phyloP scores from a whole-genome alignment of 2,329 filamentous ascomycete species.

The Xenoacremonium recifei region DNA sequence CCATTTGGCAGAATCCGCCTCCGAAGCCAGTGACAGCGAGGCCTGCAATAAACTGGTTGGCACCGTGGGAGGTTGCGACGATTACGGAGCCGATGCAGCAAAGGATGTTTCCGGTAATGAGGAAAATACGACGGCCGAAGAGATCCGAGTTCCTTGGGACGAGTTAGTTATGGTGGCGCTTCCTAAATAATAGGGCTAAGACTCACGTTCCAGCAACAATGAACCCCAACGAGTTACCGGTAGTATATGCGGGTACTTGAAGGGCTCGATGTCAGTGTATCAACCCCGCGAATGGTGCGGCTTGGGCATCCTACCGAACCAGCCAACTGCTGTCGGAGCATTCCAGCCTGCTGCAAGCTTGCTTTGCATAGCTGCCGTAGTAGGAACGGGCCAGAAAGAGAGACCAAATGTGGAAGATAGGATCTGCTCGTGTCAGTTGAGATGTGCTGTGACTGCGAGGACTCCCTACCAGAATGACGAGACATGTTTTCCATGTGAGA shows the following conservation, averaged over 20 bases:
- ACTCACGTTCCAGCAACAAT: not conserved
- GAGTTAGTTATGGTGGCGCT: not conserved
- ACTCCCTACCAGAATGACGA: not conserved
- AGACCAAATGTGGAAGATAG: not conserved
- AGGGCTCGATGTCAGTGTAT: not conserved
- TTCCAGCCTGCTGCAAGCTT: not conserved
- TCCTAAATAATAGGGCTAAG: not conserved
- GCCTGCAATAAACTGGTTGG: not conserved
- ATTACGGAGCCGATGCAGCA: not conserved
- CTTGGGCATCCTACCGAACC: not conserved
- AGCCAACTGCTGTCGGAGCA: not conserved
- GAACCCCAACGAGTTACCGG: not conserved
- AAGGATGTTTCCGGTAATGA: not conserved
- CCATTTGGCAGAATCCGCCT: not conserved
- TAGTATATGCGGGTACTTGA: not conserved
- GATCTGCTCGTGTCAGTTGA: not conserved
- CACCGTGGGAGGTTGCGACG: not conserved
- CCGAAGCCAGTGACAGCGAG: not conserved
- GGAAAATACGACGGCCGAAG: not conserved
- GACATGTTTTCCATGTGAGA: not conserved
- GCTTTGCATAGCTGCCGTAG: slow-evolving; percentile 1
- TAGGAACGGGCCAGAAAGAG: slow-evolving; percentile 1
- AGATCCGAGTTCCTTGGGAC: not conserved
- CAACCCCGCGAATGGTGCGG: not conserved
- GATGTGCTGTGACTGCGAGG: not conserved